Evolutionary conservation across 495 filamentous ascomycete species (phyloP).

Genomic region (Darksidea phi): DNA sequence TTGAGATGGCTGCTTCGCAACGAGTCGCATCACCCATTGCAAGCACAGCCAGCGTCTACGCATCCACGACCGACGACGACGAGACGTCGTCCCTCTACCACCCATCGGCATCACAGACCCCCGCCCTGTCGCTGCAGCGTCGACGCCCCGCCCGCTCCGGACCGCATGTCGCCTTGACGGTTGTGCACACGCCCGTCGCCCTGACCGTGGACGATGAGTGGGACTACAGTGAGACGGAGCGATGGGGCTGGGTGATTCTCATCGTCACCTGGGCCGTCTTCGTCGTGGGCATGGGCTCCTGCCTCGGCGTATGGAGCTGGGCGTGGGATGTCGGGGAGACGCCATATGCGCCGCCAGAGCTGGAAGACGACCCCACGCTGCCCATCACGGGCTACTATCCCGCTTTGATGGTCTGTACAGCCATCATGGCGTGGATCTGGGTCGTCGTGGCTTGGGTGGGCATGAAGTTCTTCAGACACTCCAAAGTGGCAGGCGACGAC

Average conservation of each 20-base stretch:
- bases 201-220: slow-evolving; percentile 57
- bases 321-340: slow-evolving; percentile 99
- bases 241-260: slow-evolving; percentile 94
- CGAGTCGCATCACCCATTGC: slow-evolving; percentile 46
- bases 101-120: slow-evolving; percentile 28
- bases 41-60: slow-evolving; percentile 61
- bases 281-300: slow-evolving; percentile 91
- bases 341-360: slow-evolving; percentile 85
- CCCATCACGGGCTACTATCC: slow-evolving; percentile 98
- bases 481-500: slow-evolving; percentile 64
- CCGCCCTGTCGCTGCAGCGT: slow-evolving; percentile 47
- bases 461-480: slow-evolving; percentile 99
- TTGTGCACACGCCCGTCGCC: slow-evolving; percentile 47
- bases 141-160: slow-evolving; percentile 33
- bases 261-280: slow-evolving; percentile 90
- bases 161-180: slow-evolving; percentile 41
- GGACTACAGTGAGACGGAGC: slow-evolving; percentile 90
- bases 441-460: slow-evolving; percentile 95
- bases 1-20: too few species aligned
- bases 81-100: slow-evolving; percentile 60
- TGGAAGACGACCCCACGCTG: slow-evolving; percentile 88
- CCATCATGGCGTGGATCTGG: slow-evolving; percentile 99
- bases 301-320: slow-evolving; percentile 98
- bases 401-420: slow-evolving; percentile 84
- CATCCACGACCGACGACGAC: slow-evolving; percentile 77